Conservation (phyloP, 768 basidiomycete genomes). For the Lentinula raphanica region DNA sequence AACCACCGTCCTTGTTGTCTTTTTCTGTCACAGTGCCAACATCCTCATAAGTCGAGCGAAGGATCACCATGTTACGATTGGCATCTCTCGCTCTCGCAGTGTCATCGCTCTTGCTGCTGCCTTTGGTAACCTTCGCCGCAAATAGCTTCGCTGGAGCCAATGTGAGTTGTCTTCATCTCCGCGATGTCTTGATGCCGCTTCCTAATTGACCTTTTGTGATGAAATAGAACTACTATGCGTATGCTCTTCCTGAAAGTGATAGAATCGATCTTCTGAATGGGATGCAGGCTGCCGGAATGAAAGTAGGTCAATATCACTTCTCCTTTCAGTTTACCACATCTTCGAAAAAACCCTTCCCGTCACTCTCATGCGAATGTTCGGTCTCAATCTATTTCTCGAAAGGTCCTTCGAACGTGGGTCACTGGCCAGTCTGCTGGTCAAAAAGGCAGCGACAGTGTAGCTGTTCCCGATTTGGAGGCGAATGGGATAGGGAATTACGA, state of each 20-base stretch:
- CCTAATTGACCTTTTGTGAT: not conserved
- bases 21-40: not conserved
- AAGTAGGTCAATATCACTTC: slow-evolving; percentile 14
- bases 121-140: not conserved
- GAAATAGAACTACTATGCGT: slow-evolving; percentile 20
- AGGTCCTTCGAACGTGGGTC: slow-evolving; percentile 25
- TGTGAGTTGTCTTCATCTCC: not conserved
- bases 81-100: not conserved
- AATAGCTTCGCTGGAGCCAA: slow-evolving; percentile 10
- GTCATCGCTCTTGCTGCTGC: not conserved
- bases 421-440: slow-evolving; percentile 20
- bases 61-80: not conserved
- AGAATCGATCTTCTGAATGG: slow-evolving; percentile 17
- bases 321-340: no score
- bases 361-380: not conserved
- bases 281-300: slow-evolving; percentile 23
- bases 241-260: slow-evolving; percentile 16
- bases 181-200: not conserved
- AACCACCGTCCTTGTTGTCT: not conserved
- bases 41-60: not conserved
- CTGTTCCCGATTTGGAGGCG: slow-evolving; percentile 29
- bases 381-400: not conserved
- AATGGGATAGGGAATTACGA: slow-evolving; percentile 28
- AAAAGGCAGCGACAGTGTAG: slow-evolving; percentile 20
- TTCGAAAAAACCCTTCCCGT: not conserved